Conservation (phyloP, 495 filamentous ascomycete species). For the Penicillium bovifimosum region DNA sequence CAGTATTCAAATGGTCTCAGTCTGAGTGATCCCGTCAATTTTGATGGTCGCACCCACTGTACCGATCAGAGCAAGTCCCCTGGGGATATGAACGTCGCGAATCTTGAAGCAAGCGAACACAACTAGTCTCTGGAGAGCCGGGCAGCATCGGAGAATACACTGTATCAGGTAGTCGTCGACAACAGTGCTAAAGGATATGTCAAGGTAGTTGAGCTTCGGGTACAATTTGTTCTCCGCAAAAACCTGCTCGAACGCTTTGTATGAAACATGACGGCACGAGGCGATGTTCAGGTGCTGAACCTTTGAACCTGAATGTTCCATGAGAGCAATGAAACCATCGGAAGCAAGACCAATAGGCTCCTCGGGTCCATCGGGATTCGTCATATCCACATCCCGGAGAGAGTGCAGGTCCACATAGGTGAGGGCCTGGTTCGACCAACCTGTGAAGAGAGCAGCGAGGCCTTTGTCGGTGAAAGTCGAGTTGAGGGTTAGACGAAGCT, state of each 20-base stretch:
- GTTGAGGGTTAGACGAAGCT: slow-evolving; percentile 74
- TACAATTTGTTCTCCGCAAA: slow-evolving; percentile 60
- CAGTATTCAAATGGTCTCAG: slow-evolving; percentile 10
- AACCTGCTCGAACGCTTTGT: slow-evolving; percentile 60
- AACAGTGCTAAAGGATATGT: slow-evolving; percentile 70
- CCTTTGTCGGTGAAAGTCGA: slow-evolving; percentile 66
- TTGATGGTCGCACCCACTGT: slow-evolving; percentile 33
- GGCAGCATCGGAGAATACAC: slow-evolving; percentile 69
- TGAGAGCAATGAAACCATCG: slow-evolving; percentile 67
- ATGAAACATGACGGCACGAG: slow-evolving; percentile 72
- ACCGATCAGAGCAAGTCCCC: slow-evolving; percentile 71
- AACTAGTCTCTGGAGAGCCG: slow-evolving; percentile 62
- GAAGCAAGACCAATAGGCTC: slow-evolving; percentile 64
- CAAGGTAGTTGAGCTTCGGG: slow-evolving; percentile 58
- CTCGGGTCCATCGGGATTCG: slow-evolving; percentile 54
- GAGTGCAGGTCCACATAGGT: slow-evolving; percentile 64
- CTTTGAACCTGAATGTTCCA: slow-evolving; percentile 68
- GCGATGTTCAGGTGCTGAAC: slow-evolving; percentile 64
- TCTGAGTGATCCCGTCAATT: slow-evolving; percentile 41
- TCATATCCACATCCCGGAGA: slow-evolving; percentile 66
- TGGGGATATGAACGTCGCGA: slow-evolving; percentile 60
- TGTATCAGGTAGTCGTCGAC: slow-evolving; percentile 71
- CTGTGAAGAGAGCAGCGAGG: slow-evolving; percentile 62
- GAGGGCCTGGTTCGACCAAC: slow-evolving; percentile 69
- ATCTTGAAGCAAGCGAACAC: slow-evolving; percentile 85